Conservation (phyloP, 2,329 filamentous ascomycete species). For the Botrytis paeoniae region DNA sequence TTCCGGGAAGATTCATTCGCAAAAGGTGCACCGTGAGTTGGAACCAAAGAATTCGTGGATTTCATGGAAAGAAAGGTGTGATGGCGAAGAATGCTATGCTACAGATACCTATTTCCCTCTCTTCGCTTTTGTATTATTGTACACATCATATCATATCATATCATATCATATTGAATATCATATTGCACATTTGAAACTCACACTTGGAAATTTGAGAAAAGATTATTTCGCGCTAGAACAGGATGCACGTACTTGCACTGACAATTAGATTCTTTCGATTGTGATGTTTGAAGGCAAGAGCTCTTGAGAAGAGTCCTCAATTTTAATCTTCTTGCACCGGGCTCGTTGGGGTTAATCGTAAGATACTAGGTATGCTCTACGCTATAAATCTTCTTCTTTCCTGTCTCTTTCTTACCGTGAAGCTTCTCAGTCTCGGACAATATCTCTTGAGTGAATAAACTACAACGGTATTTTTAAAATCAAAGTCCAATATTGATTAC, state of each 20-base stretch:
- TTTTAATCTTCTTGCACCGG: background rate
- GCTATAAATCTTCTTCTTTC: background rate
- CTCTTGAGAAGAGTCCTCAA: background rate
- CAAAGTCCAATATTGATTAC: background rate
- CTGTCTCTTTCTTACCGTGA: background rate
- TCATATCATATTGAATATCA: background rate
- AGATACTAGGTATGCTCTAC: background rate
- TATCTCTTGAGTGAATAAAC: background rate
- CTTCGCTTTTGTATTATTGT: conserved; percentile 8
- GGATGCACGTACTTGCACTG: too few species aligned
- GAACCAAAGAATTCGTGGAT: background rate
- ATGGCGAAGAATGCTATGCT: background rate
- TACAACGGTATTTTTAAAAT: background rate
- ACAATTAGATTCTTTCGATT: background rate
- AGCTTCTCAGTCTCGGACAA: background rate
- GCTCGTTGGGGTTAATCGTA: background rate
- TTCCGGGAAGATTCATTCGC: background rate
- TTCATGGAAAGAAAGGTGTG: background rate
- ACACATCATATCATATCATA: background rate
- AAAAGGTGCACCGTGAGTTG: background rate
- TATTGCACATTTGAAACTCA: background rate
- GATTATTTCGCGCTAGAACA: background rate
- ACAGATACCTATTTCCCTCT: background rate
- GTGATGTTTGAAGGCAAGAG: background rate
- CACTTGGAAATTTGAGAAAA: background rate